phyloP scores from a whole-genome alignment of 1,139 yeast species.

The Blastobotrys elegans region DNA sequence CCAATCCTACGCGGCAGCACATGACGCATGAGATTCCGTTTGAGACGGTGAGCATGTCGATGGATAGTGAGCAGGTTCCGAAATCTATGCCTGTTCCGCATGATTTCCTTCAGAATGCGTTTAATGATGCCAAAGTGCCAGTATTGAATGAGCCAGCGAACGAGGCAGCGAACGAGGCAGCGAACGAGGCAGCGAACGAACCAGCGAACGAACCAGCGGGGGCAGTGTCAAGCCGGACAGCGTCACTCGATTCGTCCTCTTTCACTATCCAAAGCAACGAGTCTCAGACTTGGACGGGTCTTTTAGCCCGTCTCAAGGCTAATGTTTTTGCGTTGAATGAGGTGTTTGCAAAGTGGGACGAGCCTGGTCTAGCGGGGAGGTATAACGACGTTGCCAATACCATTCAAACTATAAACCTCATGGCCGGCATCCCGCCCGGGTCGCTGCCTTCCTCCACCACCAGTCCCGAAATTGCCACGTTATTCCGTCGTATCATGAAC shows the following conservation, averaged over 20 bases:
- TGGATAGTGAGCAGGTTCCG: conserved; percentile 9
- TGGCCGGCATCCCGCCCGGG: conserved; percentile 30
- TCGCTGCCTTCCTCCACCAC: conserved; percentile 25
- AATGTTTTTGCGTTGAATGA: conserved; percentile 14
- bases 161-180: too few relatives aligned
- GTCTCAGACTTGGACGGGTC: conserved; percentile 19
- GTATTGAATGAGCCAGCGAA: conserved; percentile 8
- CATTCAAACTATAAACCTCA: conserved; percentile 24
- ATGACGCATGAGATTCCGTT: conserved; percentile 26
- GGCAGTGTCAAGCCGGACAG: conserved; percentile 8
- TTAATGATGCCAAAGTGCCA: conserved; percentile 6
- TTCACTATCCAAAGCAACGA: conserved; percentile 14
- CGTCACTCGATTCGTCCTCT: conserved; percentile 14
- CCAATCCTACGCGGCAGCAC: conserved; percentile 24
- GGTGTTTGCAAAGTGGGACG: conserved; percentile 16
- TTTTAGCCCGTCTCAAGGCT: conserved; percentile 15
- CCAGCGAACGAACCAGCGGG: not conserved
- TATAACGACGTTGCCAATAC: conserved; percentile 23
- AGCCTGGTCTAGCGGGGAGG: conserved; percentile 16
- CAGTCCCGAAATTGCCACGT: conserved; percentile 22
- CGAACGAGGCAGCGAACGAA: not conserved
- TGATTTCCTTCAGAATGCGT: conserved; percentile 11
- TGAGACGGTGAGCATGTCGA: conserved; percentile 14
- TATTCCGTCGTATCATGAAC: conserved; percentile 26
- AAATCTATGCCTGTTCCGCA: conserved; percentile 7